phyloP scores from a whole-genome alignment of 106 monocot genomes.

The Acorus calamus region DNA sequence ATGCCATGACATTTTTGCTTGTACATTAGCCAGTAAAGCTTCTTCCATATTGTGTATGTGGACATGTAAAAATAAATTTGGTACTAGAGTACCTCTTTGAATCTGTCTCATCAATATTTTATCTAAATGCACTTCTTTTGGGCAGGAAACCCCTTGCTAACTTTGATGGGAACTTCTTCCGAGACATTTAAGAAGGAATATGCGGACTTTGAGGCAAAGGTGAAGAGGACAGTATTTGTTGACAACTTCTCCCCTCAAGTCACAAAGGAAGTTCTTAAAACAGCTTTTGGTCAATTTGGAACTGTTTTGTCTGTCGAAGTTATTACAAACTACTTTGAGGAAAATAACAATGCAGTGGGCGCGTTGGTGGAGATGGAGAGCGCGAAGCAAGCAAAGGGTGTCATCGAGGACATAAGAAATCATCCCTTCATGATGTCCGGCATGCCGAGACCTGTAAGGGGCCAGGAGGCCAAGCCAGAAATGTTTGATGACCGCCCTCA shows the following conservation, averaged over 20 bases:
- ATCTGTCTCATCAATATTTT: too few species aligned
- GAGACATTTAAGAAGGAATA: conserved; percentile 28
- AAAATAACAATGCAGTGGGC: conserved; percentile 41
- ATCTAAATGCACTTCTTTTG: too few species aligned
- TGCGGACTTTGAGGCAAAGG: conserved; percentile 62
- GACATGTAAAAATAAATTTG: too few species aligned
- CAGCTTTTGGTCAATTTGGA: conserved; percentile 67
- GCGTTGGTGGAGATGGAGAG: conserved; percentile 86
- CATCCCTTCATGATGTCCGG: conserved; percentile 87
- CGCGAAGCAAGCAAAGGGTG: conserved; percentile 25
- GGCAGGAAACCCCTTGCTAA: too few species aligned
- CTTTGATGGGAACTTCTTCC: too few species aligned
- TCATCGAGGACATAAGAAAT: conserved; percentile 32
- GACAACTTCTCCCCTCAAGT: conserved; percentile 66
- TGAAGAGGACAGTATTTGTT: conserved; percentile 69
- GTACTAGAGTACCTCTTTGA: too few species aligned
- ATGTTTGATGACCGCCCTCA: conserved; percentile 74
- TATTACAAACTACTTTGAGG: conserved; percentile 50
- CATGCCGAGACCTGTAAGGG: conserved; percentile 72
- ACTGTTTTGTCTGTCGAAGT: conserved; percentile 42
- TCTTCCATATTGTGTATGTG: too few species aligned
- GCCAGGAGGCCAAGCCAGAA: conserved; percentile 32
- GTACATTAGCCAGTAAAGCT: too few species aligned
- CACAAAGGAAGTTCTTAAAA: conserved; percentile 36
- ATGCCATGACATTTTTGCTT: too few species aligned